Conservation (phyloP, 306 rosid species). For the Malus orientalis region DNA sequence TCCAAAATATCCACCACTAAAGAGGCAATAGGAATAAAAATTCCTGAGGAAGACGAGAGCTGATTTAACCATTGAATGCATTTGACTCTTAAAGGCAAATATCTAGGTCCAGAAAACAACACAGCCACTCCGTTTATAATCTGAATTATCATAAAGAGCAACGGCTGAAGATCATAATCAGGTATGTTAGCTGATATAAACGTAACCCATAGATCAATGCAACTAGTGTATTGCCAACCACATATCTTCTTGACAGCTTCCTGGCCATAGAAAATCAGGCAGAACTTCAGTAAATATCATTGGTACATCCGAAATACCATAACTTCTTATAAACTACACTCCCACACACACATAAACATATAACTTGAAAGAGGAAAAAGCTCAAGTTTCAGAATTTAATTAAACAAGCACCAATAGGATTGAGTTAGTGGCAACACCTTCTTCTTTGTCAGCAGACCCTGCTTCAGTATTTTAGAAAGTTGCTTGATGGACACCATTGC, state of each 20-base stretch:
- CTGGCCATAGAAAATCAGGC: constrained; percentile 34
- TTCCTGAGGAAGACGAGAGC: constrained; percentile 67
- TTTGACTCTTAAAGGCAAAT: constrained; percentile 78
- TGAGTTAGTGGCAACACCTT: constrained; percentile 37
- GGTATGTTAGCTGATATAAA: constrained; percentile 46
- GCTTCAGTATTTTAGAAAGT: constrained; percentile 59
- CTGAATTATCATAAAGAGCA: constrained; percentile 53
- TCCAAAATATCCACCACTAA: constrained; percentile 69
- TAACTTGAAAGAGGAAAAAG: background rate
- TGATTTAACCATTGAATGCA: constrained; percentile 84
- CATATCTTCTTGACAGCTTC: constrained; percentile 73
- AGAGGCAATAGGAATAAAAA: constrained; percentile 80
- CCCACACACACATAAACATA: background rate
- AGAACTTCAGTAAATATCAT: constrained; percentile 21
- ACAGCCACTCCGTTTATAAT: constrained; percentile 71
- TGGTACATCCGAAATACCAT: background rate
- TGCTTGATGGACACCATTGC: constrained; percentile 48
- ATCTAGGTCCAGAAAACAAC: constrained; percentile 87
- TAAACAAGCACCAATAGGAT: constrained; percentile 3
- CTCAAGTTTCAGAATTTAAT: constrained; percentile 2
- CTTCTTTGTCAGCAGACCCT: constrained; percentile 59
- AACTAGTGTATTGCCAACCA: constrained; percentile 68
- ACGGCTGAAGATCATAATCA: constrained; percentile 67
- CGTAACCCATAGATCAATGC: constrained; percentile 79
- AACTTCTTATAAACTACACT: background rate